Conservation (phyloP, 352 stramenopile species). For the Phytophthora lateralis region DNA sequence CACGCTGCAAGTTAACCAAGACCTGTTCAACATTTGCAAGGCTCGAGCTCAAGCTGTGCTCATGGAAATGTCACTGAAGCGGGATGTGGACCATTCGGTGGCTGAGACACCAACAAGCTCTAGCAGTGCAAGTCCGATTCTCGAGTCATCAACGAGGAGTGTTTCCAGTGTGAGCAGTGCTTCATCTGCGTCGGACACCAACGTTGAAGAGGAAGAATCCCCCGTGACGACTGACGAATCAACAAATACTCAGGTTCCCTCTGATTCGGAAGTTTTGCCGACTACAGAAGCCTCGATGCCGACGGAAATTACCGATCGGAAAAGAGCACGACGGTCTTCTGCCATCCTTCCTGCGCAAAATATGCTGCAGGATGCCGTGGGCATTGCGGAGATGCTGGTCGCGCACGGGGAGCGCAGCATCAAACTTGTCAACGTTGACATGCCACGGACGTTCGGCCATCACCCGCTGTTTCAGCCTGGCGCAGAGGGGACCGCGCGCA, state of each 20-base stretch:
- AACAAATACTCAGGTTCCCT: not conserved
- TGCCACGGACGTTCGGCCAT: slow-evolving; percentile 86
- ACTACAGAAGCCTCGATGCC: not conserved
- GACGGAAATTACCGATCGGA: slow-evolving; percentile 19
- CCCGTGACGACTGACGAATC: slow-evolving; percentile 8
- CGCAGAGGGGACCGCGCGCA: slow-evolving; percentile 71
- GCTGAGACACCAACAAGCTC: slow-evolving; percentile 29
- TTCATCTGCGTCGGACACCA: slow-evolving; percentile 33
- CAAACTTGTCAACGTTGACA: slow-evolving; percentile 82
- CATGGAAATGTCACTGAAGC: slow-evolving; percentile 77
- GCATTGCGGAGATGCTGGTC: slow-evolving; percentile 84
- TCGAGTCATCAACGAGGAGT: slow-evolving; percentile 34
- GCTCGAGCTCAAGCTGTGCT: slow-evolving; percentile 70
- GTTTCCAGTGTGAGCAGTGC: slow-evolving; percentile 38
- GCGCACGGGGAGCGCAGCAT: slow-evolving; percentile 83
- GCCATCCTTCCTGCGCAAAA: slow-evolving; percentile 40
- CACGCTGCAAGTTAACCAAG: slow-evolving; percentile 84
- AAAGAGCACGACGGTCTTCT: slow-evolving; percentile 36
- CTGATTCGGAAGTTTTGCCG: slow-evolving; percentile 3
- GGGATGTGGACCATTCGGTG: slow-evolving; percentile 50
- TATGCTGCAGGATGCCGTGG: slow-evolving; percentile 71
- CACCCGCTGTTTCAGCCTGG: slow-evolving; percentile 80
- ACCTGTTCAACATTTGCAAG: slow-evolving; percentile 87
- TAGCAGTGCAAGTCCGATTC: slow-evolving; percentile 22
- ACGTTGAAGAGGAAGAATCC: slow-evolving; percentile 21